phyloP scores from a whole-genome alignment of 768 basidiomycete species.

The Amanita polypyramis region DNA sequence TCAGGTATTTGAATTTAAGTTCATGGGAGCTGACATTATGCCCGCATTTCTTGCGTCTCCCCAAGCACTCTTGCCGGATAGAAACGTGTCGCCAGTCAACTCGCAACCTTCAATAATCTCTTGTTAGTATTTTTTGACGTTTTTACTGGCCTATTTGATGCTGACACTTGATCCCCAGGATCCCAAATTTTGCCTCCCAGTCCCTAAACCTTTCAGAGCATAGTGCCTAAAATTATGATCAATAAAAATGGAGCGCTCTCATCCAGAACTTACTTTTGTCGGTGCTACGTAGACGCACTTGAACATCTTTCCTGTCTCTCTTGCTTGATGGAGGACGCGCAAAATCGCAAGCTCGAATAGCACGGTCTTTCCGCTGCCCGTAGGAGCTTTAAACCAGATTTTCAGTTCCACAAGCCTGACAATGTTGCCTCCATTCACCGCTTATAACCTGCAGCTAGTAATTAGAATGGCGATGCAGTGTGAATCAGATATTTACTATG shows the following conservation, averaged over 20 bases:
- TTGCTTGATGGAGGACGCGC: slow-evolving; percentile 44
- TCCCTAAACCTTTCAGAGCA: slow-evolving; percentile 79
- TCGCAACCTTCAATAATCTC: slow-evolving; percentile 53
- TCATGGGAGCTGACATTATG: slow-evolving; percentile 51
- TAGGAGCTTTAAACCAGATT: slow-evolving; percentile 54
- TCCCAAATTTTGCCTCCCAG: slow-evolving; percentile 75
- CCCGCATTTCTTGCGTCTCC: slow-evolving; percentile 65
- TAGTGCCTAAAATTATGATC: slow-evolving; percentile 46
- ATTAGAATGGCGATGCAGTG: neutral
- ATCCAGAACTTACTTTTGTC: slow-evolving; percentile 51
- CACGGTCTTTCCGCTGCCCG: slow-evolving; percentile 93
- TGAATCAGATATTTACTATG: slow-evolving; percentile 32
- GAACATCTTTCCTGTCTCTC: slow-evolving; percentile 20
- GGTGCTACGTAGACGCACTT: slow-evolving; percentile 92
- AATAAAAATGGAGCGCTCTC: neutral
- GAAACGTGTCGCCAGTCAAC: slow-evolving; percentile 84
- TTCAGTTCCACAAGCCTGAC: slow-evolving; percentile 1
- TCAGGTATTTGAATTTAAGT: slow-evolving; percentile 1
- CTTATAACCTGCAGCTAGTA: slow-evolving; percentile 55
- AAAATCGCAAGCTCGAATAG: slow-evolving; percentile 90
- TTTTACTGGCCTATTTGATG: neutral
- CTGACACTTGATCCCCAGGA: slow-evolving; percentile 68
- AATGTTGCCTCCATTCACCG: slow-evolving; percentile 26
- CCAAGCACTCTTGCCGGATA: slow-evolving; percentile 55
- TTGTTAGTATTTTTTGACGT: neutral